Evolutionary conservation across 2,329 filamentous ascomycete genomes (phyloP), one percentile per base, ranked within the genome.

Genomic region (Colletotrichum cordylinicola): DNA sequence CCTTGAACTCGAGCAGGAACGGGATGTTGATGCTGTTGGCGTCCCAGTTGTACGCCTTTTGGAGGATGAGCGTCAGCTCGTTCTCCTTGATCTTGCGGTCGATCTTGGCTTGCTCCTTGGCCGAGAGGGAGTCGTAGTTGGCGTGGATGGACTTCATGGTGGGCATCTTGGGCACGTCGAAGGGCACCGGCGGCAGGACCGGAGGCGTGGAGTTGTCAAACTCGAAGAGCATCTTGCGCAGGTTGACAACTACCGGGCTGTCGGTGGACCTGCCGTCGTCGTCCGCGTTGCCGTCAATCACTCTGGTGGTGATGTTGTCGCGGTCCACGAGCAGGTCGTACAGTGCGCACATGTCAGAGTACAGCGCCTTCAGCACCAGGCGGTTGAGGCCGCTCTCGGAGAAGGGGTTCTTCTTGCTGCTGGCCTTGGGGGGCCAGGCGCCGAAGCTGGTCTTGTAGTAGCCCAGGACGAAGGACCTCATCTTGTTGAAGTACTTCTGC

Each of bases 251-350:
- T 13, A 91, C 89, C 29, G 93, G 90, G 76, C 94, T 91, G 27
- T 90, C 87, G 62, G 87, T 85, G 15, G 87, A 84, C 43, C 64
- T 75, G 37, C 27, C 83, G 13, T 87, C 86, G 10, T 86, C 85
- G 18, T 90, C 86, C 24, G 90, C 90, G 2, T 89, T 87, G 2
- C 89, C 89, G 80, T 96, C 94, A 33, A 93, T 92, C 3, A 93
- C 93, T 74, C 96, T 92, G 2, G 94, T 95, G 0, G 96, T 98
- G 35, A 98, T 84, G 39, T 92, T 90, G 31, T 90, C 91, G 29
- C 96, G 93, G 83, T 98, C 95, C 7, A 95, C 97, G 16, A 98
- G 86, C 74, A 98, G 88, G 81, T 98, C 96, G 84, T 98, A 98
- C 18, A 98, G 87, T 52, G 93, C 91, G 79, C 94, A 95, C 80